Evolutionary conservation across 2,329 filamentous ascomycete species (phyloP).

Genomic region (Talaromyces sp.): DNA sequence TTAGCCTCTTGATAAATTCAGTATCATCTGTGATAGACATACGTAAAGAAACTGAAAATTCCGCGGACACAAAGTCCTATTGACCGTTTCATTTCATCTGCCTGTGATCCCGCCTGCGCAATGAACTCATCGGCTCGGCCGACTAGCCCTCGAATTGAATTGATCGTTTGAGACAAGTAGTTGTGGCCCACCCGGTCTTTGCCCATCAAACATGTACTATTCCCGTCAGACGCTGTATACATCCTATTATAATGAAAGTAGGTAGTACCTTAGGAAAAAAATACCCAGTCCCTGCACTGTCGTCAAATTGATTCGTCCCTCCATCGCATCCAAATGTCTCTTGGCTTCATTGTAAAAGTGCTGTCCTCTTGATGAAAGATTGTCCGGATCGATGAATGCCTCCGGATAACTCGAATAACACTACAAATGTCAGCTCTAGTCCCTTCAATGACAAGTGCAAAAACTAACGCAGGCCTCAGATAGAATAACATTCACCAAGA

Average conservation of each 20-base stretch:
- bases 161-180: conserved; percentile 12
- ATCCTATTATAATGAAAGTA: neutral
- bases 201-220: conserved; percentile 13
- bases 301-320: conserved; percentile 22
- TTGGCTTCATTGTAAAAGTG: conserved; percentile 30
- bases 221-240: neutral
- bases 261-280: conserved; percentile 15
- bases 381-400: conserved; percentile 22
- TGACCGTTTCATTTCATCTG: conserved; percentile 5
- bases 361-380: conserved; percentile 22
- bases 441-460: neutral
- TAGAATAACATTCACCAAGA: conserved; percentile 33
- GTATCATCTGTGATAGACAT: neutral
- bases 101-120: conserved; percentile 6
- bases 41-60: conserved; percentile 12
- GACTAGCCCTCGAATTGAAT: conserved; percentile 1
- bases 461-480: conserved; percentile 29
- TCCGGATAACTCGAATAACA: conserved; percentile 25
- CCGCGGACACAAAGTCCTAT: conserved; percentile 7
- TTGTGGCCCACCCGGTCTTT: conserved; percentile 12
- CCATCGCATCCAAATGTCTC: conserved; percentile 23
- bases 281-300: conserved; percentile 25
- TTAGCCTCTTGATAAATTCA: neutral
- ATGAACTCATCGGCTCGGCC: conserved; percentile 8
- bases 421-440: conserved; percentile 1